Percentiles rank a stretch among this genome's conserved stretches.
Conservation (phyloP, 2,329 filamentous ascomycete genomes). For the Plenodomus tracheiphilus region DNA sequence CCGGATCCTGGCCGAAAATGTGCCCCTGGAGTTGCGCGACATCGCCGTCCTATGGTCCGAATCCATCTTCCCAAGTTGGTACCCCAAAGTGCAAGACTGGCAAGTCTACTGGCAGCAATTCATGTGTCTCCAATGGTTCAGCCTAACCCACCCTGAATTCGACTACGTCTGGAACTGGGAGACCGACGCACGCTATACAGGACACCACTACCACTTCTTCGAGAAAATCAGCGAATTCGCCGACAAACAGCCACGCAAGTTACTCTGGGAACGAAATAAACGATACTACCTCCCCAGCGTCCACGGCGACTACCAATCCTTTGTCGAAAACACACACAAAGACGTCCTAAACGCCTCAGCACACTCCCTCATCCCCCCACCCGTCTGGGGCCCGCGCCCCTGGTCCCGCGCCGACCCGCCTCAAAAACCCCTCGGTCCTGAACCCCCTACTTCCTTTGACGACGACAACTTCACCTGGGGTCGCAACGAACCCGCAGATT, state of each 20-base stretch:
- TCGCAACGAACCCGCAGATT: slow-evolving; percentile 85
- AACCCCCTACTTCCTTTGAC: slow-evolving; percentile 71
- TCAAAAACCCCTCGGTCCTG: slow-evolving; percentile 77
- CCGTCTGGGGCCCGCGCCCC: slow-evolving; percentile 83
- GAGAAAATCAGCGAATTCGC: slow-evolving; percentile 63
- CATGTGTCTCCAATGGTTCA: slow-evolving; percentile 75
- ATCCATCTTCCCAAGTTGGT: slow-evolving; percentile 52
- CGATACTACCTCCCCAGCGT: slow-evolving; percentile 59
- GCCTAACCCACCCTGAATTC: slow-evolving; percentile 75
- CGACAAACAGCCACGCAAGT: slow-evolving; percentile 58
- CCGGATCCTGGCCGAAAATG: slow-evolving; percentile 61
- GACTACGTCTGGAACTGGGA: slow-evolving; percentile 86
- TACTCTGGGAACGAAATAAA: slow-evolving; percentile 62
- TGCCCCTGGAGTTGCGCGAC: slow-evolving; percentile 70
- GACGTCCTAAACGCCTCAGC: slow-evolving; percentile 46
- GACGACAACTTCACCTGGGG: slow-evolving; percentile 86
- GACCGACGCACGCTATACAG: slow-evolving; percentile 77
- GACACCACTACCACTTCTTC: slow-evolving; percentile 80
- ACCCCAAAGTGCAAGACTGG: slow-evolving; percentile 54
- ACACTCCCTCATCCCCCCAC: slow-evolving; percentile 52
- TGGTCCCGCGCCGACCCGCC: slow-evolving; percentile 58
- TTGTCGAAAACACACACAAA: slow-evolving; percentile 48
- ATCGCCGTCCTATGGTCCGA: slow-evolving; percentile 78
- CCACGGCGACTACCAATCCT: slow-evolving; percentile 55
- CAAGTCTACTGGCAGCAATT: slow-evolving; percentile 63